Evolutionary conservation across 345 rosid genomes (phyloP), one percentile per base, ranked within the genome.

Genomic region (Citrus sp.): DNA sequence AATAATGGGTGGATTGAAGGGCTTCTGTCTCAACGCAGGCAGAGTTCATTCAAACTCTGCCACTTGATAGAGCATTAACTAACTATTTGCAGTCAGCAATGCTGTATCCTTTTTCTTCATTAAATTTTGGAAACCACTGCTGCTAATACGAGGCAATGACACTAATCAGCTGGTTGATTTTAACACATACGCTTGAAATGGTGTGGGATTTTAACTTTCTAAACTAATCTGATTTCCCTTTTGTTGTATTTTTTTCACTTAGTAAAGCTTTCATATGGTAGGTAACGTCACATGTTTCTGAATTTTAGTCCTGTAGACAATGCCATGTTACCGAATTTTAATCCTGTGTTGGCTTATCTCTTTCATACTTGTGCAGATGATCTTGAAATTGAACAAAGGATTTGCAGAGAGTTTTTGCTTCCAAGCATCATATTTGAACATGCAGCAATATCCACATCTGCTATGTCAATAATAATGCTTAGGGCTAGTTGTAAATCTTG

Each of bases 301-400:
- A 70, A 24, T 24, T 71, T 28, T 40, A 6, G 16, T 5, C 7
- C 34, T 46, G 40, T 22, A 14, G 18, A 62, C n/a, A 40, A 59
- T 42, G 24, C 18, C 54, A 5, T n/a, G 25, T 32, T 46, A 9
- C 19, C 1, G 18, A 70, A 34, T 24, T 71, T 22, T 42, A 12
- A 7, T 7, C 7, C 34, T 49, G 32, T 24, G 25, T n/a, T 66
- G 28, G 51, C 37, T 70, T 51, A 77, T 75, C 6, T 51, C 66
- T 80, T 81, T 67, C 67, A 40, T 49, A 61, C 65, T 60, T 76
- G 76, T 85, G 87, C 90, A 87, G 90, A 82, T 78, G 71, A 24
- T 14, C 38, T 34, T 34, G 40, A 62, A n/a, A 38, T 49, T 25
- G 63, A 56, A 46, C 72, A 59, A 42, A 27, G 81, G 80, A 64